These are phyloP conservation scores for Penicillium sp. DNA, from an alignment of 2,329 filamentous ascomycete species.

Conservation along the genomic window DNA sequence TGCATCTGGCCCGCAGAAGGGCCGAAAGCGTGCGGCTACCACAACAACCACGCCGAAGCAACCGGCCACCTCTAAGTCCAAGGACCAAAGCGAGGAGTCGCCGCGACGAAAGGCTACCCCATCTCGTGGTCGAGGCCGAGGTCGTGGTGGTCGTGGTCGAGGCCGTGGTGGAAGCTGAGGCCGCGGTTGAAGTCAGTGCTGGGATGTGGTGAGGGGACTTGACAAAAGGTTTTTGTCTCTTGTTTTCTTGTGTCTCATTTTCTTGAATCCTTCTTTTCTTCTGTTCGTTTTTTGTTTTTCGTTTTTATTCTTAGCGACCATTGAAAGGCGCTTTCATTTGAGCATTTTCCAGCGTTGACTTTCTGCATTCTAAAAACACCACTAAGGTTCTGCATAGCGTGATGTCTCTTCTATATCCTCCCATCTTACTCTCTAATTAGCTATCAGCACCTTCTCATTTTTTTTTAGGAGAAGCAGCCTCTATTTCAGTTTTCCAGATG, in stretches of 20 bases:
- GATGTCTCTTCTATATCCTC: neutral
- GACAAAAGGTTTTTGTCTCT: neutral
- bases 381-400: neutral
- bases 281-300: neutral
- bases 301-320: neutral
- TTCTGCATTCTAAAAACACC: neutral
- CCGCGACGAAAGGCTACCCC: neutral
- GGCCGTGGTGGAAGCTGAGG: neutral
- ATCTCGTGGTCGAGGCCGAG: conserved; percentile 3
- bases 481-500: neutral
- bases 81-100: neutral
- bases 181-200: neutral
- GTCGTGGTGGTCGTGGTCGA: neutral
- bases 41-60: neutral
- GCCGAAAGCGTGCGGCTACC: neutral
- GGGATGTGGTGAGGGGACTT: neutral
- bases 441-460: neutral
- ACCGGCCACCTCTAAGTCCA: neutral
- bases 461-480: neutral
- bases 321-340: neutral
- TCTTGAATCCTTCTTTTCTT: neutral
- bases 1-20: neutral
- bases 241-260: no score
- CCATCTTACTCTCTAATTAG: neutral
- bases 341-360: neutral